Evolutionary conservation across 768 basidiomycete genomes (phyloP), one percentile per base, ranked within the genome.

Genomic region (Crepidotus variabilis): DNA sequence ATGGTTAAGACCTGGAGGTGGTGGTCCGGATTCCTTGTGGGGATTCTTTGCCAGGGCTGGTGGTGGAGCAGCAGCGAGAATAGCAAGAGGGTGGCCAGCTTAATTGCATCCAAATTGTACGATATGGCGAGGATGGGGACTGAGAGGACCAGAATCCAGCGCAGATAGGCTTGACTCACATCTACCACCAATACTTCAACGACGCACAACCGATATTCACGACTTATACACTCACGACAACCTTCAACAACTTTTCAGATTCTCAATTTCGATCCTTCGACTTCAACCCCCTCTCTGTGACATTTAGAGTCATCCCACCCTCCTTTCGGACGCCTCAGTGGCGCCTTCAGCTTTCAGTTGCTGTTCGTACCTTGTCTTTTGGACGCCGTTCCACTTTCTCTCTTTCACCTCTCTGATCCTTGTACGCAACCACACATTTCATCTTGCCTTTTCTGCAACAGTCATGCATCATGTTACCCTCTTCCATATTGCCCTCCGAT

Each of bases 31-130:
- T 79, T 18, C 80, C 80, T 10, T 76, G 90, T 47, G 90, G 88
- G 88, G 81, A 73, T 57, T 77, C 90, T 61, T 63, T 92, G 52
- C 88, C 87, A 11, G 74, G 87, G 13, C 80, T 92, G 4, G 3
- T 9, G 85, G 86, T 4, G 86, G 86, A 47, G 88, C 87, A 9
- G 90, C 88, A 24, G 90, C 86, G 24, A 75, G 90, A 61, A 83
- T 87, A 33, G 87, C 84, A 10, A 78, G 87, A 48, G 90, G 90
- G 11, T 90, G 87, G 86, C 90, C 88, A 48, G 88, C 88, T 54
- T 90, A 73, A 54, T 36, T 28, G 10, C 16, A 14, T 28, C 33
- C 18, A 8, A 43, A 11, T 3, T 43, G 39, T 43, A 43, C 18
- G 39, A 43, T 43, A 43, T 14, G 18, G 13, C 2, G 20, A 20